A percentile compares a stretch with the other conserved stretches of the same genome.
phyloP scores from a whole-genome alignment of 768 basidiomycete genomes.

The Rhodotorula paludigena region DNA sequence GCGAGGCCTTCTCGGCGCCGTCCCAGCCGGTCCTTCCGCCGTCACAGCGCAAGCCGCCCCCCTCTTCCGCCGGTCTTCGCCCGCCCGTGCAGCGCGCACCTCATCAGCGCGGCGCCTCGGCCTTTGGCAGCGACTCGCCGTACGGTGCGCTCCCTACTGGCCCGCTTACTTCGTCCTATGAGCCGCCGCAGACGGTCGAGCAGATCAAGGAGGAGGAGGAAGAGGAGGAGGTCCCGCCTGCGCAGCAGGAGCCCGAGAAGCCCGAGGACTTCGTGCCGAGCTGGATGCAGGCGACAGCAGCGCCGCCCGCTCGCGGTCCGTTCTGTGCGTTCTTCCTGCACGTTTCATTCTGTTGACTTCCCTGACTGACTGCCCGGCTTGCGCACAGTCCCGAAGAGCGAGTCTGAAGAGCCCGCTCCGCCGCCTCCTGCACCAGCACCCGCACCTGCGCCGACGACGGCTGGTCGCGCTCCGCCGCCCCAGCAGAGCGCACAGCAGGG shows the following conservation, averaged over 20 bases:
- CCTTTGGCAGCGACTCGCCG: constrained; percentile 30
- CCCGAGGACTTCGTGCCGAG: constrained; percentile 21
- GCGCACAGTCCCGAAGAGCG: neutral
- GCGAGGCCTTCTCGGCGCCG: neutral
- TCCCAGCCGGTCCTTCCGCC: constrained; percentile 11
- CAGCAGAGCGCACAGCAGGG: neutral
- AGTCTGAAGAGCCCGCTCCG: neutral
- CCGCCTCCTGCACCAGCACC: too few species aligned
- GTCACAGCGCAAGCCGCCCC: constrained; percentile 2
- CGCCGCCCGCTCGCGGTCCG: neutral
- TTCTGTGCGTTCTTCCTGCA: neutral
- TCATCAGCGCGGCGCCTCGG: constrained; percentile 29
- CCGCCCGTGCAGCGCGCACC: constrained; percentile 23
- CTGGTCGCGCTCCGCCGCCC: too few species aligned
- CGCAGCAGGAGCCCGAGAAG: neutral
- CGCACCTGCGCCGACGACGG: too few species aligned
- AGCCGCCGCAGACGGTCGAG: constrained; percentile 13
- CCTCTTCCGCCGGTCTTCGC: neutral
- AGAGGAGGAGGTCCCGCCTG: constrained; percentile 4
- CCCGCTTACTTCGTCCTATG: constrained; percentile 18
- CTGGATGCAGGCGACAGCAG: constrained; percentile 26
- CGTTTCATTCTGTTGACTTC: neutral
- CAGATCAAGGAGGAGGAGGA: constrained; percentile 30
- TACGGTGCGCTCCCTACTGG: constrained; percentile 26
- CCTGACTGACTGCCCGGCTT: neutral